Conservation (phyloP, 1,284 basidiomycete genomes). For the Leccinum subrobustum region DNA sequence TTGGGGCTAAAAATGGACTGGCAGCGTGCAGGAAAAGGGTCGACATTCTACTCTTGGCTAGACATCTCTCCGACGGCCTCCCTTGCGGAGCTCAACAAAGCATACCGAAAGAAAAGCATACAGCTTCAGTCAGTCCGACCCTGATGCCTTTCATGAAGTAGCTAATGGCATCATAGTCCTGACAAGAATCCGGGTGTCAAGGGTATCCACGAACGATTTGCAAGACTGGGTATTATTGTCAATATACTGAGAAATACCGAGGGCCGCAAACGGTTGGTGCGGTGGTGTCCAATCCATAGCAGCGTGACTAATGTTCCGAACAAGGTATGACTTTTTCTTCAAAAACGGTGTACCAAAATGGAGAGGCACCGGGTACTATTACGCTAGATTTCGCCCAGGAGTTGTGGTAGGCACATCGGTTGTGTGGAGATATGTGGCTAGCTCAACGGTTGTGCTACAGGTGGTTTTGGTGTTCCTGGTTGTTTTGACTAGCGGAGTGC, state of each 20-base stretch:
- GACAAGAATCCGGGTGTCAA: slow-evolving; percentile 90
- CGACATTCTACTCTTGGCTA: slow-evolving; percentile 88
- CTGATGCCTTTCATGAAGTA: not conserved
- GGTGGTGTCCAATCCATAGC: not conserved
- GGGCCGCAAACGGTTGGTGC: slow-evolving; percentile 71
- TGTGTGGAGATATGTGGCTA: not conserved
- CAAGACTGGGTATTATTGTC: slow-evolving; percentile 83
- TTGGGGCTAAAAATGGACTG: slow-evolving; percentile 4
- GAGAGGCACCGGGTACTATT: slow-evolving; percentile 89
- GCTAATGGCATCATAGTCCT: slow-evolving; percentile 54
- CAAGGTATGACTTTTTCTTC: slow-evolving; percentile 87
- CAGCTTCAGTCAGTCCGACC: slow-evolving; percentile 70
- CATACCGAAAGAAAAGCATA: slow-evolving; percentile 88
- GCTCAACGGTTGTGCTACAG: slow-evolving; percentile 7
- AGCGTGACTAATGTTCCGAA: slow-evolving; percentile 5
- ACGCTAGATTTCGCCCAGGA: slow-evolving; percentile 89
- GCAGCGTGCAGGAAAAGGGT: slow-evolving; percentile 65
- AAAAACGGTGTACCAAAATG: slow-evolving; percentile 89
- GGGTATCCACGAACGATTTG: slow-evolving; percentile 82
- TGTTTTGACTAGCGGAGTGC: slow-evolving; percentile 71
- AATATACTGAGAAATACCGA: slow-evolving; percentile 78
- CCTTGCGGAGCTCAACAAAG: slow-evolving; percentile 75
- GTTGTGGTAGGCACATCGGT: slow-evolving; percentile 55
- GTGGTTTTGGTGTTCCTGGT: slow-evolving; percentile 76
- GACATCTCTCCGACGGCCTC: slow-evolving; percentile 70